Conservation (phyloP, 805 yeast genomes). For the Wickerhamomyces sydowiorum region DNA sequence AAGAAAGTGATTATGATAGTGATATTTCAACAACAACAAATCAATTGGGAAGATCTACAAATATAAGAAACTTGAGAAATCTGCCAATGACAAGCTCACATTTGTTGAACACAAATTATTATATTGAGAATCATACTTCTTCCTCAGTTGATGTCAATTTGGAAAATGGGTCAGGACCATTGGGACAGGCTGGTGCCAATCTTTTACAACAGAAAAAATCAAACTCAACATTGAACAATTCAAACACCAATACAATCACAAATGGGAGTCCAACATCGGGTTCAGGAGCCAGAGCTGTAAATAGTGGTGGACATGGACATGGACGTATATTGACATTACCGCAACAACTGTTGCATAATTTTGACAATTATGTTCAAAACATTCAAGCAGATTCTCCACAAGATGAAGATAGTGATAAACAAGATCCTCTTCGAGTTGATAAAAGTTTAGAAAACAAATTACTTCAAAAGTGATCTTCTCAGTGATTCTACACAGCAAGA, state of each 20-base stretch:
- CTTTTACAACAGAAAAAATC: no score
- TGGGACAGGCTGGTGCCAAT: no score
- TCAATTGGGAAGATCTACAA: conserved; percentile 8
- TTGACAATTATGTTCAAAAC: conserved; percentile 21
- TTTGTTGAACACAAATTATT: conserved; percentile 20
- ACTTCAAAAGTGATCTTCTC: background rate
- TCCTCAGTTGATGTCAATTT: no score
- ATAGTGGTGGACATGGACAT: no score
- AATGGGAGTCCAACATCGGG: no score
- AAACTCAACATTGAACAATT: no score
- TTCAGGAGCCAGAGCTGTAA: no score
- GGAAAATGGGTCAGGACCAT: no score
- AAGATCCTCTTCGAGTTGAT: conserved; percentile 18
- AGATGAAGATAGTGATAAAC: conserved; percentile 15
- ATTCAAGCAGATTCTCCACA: conserved; percentile 14
- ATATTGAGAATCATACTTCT: conserved; percentile 12
- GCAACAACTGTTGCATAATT: conserved; percentile 23
- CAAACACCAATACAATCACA: no score
- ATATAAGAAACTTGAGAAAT: conserved; percentile 14
- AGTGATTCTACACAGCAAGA: background rate
- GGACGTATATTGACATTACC: conserved; percentile 17
- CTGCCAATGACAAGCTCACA: conserved; percentile 16
- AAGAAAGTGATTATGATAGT: conserved; percentile 33
- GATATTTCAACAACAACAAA: conserved; percentile 18
- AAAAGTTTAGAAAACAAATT: conserved; percentile 4